Evolutionary conservation across 768 basidiomycete species (phyloP).

Genomic region (Trametes cubensis): DNA sequence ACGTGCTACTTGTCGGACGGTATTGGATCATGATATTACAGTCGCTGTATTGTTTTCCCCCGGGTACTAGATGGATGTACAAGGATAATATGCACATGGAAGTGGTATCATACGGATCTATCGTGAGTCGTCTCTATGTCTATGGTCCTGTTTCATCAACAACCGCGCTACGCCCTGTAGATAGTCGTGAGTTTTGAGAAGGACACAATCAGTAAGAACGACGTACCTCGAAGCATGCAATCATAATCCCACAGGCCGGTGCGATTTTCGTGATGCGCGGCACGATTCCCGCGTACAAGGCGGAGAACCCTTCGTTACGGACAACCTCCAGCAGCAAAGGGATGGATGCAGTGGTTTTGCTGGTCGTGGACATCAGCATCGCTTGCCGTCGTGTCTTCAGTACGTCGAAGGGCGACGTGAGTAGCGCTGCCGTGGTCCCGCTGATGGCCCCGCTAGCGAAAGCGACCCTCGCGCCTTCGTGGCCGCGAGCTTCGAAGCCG

Average conservation of each 20-base stretch:
- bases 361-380: slow-evolving; percentile 60
- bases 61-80: slow-evolving; percentile 25
- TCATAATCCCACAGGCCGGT: slow-evolving; percentile 99
- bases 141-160: slow-evolving; percentile 40
- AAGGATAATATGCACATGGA: slow-evolving; percentile 18
- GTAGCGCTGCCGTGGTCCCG: slow-evolving; percentile 81
- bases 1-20: slow-evolving; percentile 6
- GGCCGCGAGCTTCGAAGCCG: slow-evolving; percentile 52
- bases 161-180: slow-evolving; percentile 60
- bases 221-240: slow-evolving; percentile 88
- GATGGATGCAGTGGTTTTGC: slow-evolving; percentile 52
- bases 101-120: slow-evolving; percentile 18
- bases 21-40: slow-evolving; percentile 19
- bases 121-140: slow-evolving; percentile 22
- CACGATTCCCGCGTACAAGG: slow-evolving; percentile 80
- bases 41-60: slow-evolving; percentile 20
- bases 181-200: background rate
- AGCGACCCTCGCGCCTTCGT: slow-evolving; percentile 66
- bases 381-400: slow-evolving; percentile 94
- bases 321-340: slow-evolving; percentile 70
- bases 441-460: slow-evolving; percentile 91
- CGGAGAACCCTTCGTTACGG: slow-evolving; percentile 73
- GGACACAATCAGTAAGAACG: background rate
- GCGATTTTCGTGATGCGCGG: slow-evolving; percentile 95
- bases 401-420: slow-evolving; percentile 96